Base-by-base conservation (phyloP, 495 filamentous ascomycete species). In the Daldinia vernicosa region DNA sequence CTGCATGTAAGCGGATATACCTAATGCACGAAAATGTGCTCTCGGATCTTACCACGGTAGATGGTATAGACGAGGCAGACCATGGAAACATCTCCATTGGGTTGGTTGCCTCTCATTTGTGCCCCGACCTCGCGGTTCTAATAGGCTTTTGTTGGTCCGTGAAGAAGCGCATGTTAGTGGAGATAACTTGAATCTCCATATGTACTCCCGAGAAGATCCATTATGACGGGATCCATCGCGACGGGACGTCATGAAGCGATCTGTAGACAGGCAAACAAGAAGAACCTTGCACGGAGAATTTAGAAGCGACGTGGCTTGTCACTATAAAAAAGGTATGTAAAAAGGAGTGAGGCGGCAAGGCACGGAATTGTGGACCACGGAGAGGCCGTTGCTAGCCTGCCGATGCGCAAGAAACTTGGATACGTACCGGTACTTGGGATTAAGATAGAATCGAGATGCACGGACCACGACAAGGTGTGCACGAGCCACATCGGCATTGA, bases 301-400 rank as follows among this genome's bases (percentile, higher is more conserved):
- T 40, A 69, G 30, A 45, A 66, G 50, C 66, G 56, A 69, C 61
- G 60, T 70, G 71, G 66, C 67, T 70, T 70, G 57, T 52, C 32
- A 51, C 56, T 30, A 12, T 45, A 60, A 51, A 62, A 70, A 53
- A 58, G 55, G 58, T n/a, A n/a, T n/a, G n/a, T 54, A 40, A 63
- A 65, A 15, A 60, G 51, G 11, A 60, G 70, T 63, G 61, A 74
- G 64, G 63, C 72, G 69, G 62, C 69, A 72, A 75, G 52, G 54
- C 47, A 60, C 72, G 62, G 62, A 40, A 72, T 43, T 70, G 59
- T 56, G 63, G 67, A 70, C 67, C 62, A 70, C 72, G 69, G 72
- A 67, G 72, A 76, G 72, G 69, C 75, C 75, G 75, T 67, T 69
- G 62, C 58, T 75, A 75, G 52, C 75, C 75, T 68, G 56, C 61